Conservation (phyloP, 345 rosid genomes). For the Hypericum perforatum region DNA sequence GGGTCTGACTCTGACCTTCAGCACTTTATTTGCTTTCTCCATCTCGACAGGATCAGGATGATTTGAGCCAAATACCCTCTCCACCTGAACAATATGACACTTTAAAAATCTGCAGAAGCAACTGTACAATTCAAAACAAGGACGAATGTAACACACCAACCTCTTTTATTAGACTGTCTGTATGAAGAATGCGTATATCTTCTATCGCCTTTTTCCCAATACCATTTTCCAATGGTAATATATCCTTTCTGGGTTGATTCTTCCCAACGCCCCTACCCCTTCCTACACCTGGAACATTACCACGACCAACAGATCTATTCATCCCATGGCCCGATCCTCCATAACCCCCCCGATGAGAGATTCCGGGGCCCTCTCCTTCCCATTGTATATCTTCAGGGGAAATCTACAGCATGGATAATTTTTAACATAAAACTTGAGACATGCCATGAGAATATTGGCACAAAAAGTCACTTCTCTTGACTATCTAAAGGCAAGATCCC, state of each 20-base stretch:
- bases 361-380: constrained; percentile 69
- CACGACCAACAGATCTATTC: constrained; percentile 58
- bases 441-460: no score
- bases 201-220: constrained; percentile 65
- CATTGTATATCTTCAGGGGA: constrained; percentile 84
- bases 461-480: no score
- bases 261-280: constrained; percentile 70
- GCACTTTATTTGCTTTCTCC: constrained; percentile 80
- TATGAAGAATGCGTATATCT: constrained; percentile 81
- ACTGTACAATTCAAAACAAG: background rate
- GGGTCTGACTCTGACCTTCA: constrained; percentile 70
- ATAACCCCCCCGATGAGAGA: constrained; percentile 60
- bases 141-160: constrained; percentile 22
- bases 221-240: constrained; percentile 58
- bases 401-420: constrained; percentile 35
- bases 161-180: constrained; percentile 82
- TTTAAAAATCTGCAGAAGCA: no score
- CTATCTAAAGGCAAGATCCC: no score
- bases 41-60: constrained; percentile 62
- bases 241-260: constrained; percentile 38
- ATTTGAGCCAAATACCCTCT: constrained; percentile 58
- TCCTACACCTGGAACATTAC: constrained; percentile 43
- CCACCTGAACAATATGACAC: constrained; percentile 46
- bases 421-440: no score
- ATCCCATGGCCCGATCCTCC: constrained; percentile 72